These are phyloP conservation scores for Cordyceps farinosa DNA, from an alignment of 2,329 filamentous ascomycete genomes.

Conservation along the genomic window DNA sequence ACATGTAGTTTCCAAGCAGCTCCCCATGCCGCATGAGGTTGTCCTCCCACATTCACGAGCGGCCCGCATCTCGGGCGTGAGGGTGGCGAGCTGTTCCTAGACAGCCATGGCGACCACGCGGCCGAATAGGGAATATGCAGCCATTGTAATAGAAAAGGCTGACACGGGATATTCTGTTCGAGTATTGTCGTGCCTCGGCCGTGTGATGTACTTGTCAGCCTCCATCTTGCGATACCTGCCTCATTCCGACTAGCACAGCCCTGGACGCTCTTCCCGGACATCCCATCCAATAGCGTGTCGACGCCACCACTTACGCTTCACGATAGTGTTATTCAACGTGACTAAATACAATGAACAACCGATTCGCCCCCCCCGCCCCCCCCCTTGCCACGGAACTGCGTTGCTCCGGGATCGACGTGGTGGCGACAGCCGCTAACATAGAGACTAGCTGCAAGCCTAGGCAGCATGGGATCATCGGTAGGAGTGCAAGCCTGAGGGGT, in stretches of 20 bases:
- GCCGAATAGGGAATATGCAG: no score
- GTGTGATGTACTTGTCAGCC: not conserved
- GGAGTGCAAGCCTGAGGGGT: not conserved
- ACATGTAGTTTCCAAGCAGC: no score
- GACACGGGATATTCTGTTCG: no score
- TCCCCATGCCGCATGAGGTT: no score
- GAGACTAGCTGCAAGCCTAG: no score
- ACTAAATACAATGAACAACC: not conserved
- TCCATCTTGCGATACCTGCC: not conserved
- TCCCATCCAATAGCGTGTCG: not conserved
- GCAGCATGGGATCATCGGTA: not conserved
- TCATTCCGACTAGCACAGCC: not conserved
- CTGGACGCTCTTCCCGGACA: not conserved
- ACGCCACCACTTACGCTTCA: not conserved
- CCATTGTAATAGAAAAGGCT: constrained; percentile 33
- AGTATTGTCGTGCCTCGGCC: no score
- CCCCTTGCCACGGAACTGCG: no score
- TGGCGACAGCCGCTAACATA: not conserved
- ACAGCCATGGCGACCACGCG: no score
- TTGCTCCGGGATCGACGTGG: no score
- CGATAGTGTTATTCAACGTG: not conserved
- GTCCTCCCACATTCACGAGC: no score
- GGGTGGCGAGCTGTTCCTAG: constrained; percentile 53
- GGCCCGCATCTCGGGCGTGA: constrained; percentile 30
- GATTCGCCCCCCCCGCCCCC: not conserved